A percentile compares a stretch with the other conserved stretches of the same genome.
These are phyloP conservation scores for Plasmodium berghei DNA, from an alignment of 169 alveolate species.

Conservation along the genomic window DNA sequence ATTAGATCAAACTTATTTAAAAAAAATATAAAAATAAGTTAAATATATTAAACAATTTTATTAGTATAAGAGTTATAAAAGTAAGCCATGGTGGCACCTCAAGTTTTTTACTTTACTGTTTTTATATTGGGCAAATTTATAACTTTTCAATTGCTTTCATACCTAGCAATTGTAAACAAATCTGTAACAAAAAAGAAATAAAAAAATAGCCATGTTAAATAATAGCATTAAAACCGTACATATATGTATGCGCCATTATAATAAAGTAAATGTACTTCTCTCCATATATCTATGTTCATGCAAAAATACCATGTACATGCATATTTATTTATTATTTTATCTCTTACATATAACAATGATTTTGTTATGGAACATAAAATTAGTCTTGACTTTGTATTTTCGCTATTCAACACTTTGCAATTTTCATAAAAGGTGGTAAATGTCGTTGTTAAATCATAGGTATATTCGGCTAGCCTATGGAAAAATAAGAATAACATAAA, in stretches of 20 bases:
- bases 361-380: slow-evolving; percentile 92
- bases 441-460: slow-evolving; percentile 94
- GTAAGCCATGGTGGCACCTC: too few species aligned
- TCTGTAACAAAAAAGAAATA: slow-evolving; percentile 14
- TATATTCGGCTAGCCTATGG: slow-evolving; percentile 94
- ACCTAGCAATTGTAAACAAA: slow-evolving; percentile 40
- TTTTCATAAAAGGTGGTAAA: slow-evolving; percentile 95
- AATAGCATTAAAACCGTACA: slow-evolving; percentile 9
- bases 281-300: background rate
- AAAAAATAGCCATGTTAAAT: background rate
- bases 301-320: slow-evolving; percentile 8
- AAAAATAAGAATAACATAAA: slow-evolving; percentile 24
- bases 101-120: too few species aligned
- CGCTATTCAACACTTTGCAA: slow-evolving; percentile 94
- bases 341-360: slow-evolving; percentile 86
- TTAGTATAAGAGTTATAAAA: background rate
- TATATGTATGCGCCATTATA: background rate
- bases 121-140: background rate
- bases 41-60: too few species aligned
- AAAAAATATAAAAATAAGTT: too few species aligned
- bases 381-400: slow-evolving; percentile 92
- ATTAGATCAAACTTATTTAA: background rate
- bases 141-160: slow-evolving; percentile 64
- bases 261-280: background rate
- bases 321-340: slow-evolving; percentile 82